Conservation (phyloP, 495 filamentous ascomycete genomes). For the Terfezia boudieri region DNA sequence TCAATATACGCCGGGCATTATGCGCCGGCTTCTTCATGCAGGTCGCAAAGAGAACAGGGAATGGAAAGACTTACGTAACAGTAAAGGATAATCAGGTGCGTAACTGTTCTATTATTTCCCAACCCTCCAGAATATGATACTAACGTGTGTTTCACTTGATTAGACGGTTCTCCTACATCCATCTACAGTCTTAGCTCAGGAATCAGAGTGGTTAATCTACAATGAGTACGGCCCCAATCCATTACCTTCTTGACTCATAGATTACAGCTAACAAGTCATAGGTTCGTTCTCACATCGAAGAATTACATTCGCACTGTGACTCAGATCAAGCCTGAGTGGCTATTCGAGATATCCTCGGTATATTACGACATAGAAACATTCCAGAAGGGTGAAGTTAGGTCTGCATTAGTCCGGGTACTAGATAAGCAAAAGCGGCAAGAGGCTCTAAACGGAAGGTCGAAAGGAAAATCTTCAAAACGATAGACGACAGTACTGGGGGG, state of each 20-base stretch:
- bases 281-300: slow-evolving; percentile 85
- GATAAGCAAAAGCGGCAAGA: slow-evolving; percentile 57
- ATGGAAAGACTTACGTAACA: slow-evolving; percentile 67
- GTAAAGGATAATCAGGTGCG: slow-evolving; percentile 62
- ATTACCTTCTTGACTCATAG: neutral
- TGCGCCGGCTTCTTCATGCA: slow-evolving; percentile 99
- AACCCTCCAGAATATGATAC: neutral
- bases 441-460: slow-evolving; percentile 26
- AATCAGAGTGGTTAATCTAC: slow-evolving; percentile 92
- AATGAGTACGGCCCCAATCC: slow-evolving; percentile 35
- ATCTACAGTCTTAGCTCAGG: slow-evolving; percentile 59
- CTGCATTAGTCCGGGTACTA: slow-evolving; percentile 43
- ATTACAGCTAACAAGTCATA: neutral
- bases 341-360: slow-evolving; percentile 73
- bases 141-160: neutral
- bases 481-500: too few relatives aligned
- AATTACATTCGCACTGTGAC: slow-evolving; percentile 62
- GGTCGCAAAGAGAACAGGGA: slow-evolving; percentile 68
- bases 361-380: slow-evolving; percentile 84
- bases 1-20: slow-evolving; percentile 85
- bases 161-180: slow-evolving; percentile 81
- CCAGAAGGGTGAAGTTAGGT: slow-evolving; percentile 65
- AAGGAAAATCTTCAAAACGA: too few relatives aligned
- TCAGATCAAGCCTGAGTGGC: slow-evolving; percentile 54
- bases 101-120: neutral